Evolutionary conservation across 768 basidiomycete genomes (phyloP).

Genomic region (Mycena maculata): DNA sequence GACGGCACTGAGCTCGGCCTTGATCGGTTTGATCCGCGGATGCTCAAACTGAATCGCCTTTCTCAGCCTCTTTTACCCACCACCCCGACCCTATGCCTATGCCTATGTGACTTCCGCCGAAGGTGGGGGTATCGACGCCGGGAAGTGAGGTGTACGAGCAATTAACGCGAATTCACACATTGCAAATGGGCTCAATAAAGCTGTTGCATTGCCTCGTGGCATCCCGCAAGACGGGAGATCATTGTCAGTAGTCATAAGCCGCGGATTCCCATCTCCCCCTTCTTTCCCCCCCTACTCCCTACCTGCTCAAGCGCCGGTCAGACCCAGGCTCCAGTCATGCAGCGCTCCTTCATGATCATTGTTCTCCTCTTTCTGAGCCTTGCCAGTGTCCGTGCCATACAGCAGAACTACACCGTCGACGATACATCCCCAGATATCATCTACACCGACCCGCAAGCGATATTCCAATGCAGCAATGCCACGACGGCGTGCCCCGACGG

Average conservation of each 20-base stretch:
- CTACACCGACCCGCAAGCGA: background rate
- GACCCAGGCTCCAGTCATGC: background rate
- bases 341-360: conserved; percentile 9
- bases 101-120: too few species aligned
- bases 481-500: background rate
- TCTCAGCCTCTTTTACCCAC: too few species aligned
- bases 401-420: conserved; percentile 10
- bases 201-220: conserved; percentile 2
- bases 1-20: too few species aligned
- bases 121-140: too few species aligned
- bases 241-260: background rate
- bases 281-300: background rate
- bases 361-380: conserved; percentile 7
- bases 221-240: background rate
- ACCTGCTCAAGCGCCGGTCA: background rate
- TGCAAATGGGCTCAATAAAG: too few species aligned
- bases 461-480: conserved; percentile 16
- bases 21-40: too few species aligned
- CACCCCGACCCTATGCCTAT: too few species aligned
- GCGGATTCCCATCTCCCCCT: conserved; percentile 4
- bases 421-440: conserved; percentile 11
- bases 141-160: too few species aligned
- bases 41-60: too few species aligned
- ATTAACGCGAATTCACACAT: too few species aligned
- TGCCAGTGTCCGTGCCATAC: conserved; percentile 9